Conservation (phyloP, 176 grass and related monocot genomes). For the Oryza officinalis region DNA sequence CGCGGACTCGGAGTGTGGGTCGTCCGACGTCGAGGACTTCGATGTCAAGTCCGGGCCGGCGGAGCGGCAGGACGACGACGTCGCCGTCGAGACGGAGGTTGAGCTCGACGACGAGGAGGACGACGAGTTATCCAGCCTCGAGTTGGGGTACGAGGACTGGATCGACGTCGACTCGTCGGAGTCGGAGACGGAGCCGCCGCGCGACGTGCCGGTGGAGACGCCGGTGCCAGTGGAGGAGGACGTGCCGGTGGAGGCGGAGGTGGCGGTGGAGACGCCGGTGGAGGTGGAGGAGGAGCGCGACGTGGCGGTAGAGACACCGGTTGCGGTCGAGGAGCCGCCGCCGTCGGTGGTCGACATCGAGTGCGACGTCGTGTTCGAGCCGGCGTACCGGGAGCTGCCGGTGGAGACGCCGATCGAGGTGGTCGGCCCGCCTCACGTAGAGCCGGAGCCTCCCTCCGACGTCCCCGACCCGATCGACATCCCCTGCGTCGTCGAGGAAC, state of each 20-base stretch:
- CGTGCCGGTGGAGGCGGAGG: conserved; percentile 12
- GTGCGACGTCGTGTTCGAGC: conserved; percentile 53
- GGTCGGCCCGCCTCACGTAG: conserved; percentile 1
- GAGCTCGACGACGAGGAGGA: conserved; percentile 15
- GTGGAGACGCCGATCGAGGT: conserved; percentile 50
- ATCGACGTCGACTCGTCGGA: conserved; percentile 25
- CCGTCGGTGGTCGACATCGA: conserved; percentile 43
- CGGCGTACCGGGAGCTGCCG: conserved; percentile 11
- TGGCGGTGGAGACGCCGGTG: not conserved
- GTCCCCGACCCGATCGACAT: conserved; percentile 30
- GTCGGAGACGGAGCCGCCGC: conserved; percentile 10
- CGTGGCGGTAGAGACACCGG: not conserved
- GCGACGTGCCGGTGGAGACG: conserved; percentile 5
- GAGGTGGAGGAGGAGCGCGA: not conserved
- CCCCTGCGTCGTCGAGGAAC: conserved; percentile 39
- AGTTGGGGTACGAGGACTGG: conserved; percentile 41
- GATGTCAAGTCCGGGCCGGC: not conserved
- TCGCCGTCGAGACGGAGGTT: conserved; percentile 30
- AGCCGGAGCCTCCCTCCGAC: not conserved
- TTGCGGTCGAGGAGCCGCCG: conserved; percentile 6
- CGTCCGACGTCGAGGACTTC: not conserved
- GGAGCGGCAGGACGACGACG: not conserved
- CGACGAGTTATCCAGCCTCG: not conserved
- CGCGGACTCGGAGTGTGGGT: not conserved
- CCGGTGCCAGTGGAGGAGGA: conserved; percentile 5